Base-by-base conservation (phyloP, 108 stramenopile genomes). In the Mediolabrus comicus region DNA sequence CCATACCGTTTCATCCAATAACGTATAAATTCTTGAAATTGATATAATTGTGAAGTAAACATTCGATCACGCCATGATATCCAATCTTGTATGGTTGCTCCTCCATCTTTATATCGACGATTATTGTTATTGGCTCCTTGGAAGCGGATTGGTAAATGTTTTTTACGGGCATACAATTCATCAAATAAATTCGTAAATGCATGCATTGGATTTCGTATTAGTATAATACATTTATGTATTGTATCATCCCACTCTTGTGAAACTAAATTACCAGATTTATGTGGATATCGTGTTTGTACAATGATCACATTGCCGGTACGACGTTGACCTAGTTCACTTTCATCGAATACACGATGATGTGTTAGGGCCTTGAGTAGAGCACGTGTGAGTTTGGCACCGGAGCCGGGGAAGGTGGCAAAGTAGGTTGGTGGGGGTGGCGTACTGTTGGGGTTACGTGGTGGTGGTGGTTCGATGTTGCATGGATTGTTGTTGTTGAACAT, bases 51-150 rank as follows among this genome's bases (percentile, higher is more conserved):
- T 8, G 30, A 3, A 0, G 16, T 6, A 26, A 54, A 67, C 25
- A 67, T 25, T 3, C 66, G 32, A 56, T 67, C 66, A 8, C 66
- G 66, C 66, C 66, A 67, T 2, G 66, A 67, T 41, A 28, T 38
- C 66, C 66, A 67, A 33, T 67, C 66, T 33, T 49, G 30, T 13
- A 67, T 33, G 26, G 55, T 24, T 22, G 54, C 25, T 10, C 28
- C 49, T 34, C 49, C 49, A 31, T 52, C 49, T 49, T 32, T 31
- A 13, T 19, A 32, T 6, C 14, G 46, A 29, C 31, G 65, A 35
- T 26, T 38, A n/a, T n/a, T n/a, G n/a, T n/a, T n/a, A n/a, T n/a
- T 1, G 4, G 46, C 46, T 22, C n/a, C 32, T 17, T 67, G 66
- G 17, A 67, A 67, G 27, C 26, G 56, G 36, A 56, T 25, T 19